Conservation (phyloP, 2,329 filamentous ascomycete genomes). For the Fusarium cyanostomum region DNA sequence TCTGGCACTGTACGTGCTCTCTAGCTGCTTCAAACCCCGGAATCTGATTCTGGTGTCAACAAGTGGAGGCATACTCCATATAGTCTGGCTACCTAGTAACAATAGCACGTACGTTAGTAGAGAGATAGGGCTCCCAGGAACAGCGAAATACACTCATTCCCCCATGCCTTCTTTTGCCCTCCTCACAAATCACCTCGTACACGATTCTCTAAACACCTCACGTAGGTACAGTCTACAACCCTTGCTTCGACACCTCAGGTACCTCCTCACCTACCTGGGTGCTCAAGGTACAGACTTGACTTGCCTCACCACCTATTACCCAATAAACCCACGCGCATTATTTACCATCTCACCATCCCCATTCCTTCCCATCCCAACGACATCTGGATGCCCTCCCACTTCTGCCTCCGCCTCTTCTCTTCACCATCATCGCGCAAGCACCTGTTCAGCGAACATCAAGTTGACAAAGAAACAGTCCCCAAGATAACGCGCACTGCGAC, state of each 20-base stretch:
- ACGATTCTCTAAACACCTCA: neutral
- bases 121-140: slow-evolving; percentile 26
- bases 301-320: neutral
- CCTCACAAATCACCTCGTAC: slow-evolving; percentile 14
- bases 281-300: neutral
- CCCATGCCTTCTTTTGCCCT: slow-evolving; percentile 15
- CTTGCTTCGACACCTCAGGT: slow-evolving; percentile 18
- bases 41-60: slow-evolving; percentile 33
- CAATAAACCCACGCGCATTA: slow-evolving; percentile 11
- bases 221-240: neutral
- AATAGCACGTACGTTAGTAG: slow-evolving; percentile 4
- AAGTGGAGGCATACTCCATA: slow-evolving; percentile 34
- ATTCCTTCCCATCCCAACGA: slow-evolving; percentile 23
- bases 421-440: slow-evolving; percentile 32
- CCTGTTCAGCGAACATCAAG: slow-evolving; percentile 3
- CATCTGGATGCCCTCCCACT: slow-evolving; percentile 13
- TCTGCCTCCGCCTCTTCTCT: slow-evolving; percentile 13
- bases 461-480: slow-evolving; percentile 26
- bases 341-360: slow-evolving; percentile 27
- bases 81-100: slow-evolving; percentile 12
- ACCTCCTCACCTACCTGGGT: slow-evolving; percentile 1
- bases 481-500: slow-evolving; percentile 15
- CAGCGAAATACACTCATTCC: slow-evolving; percentile 29
- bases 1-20: slow-evolving; percentile 9
- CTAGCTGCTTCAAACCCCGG: slow-evolving; percentile 33